A percentile compares a stretch with the other conserved stretches of the same genome.
phyloP scores from a whole-genome alignment of 2,329 filamentous ascomycete genomes.

The Fusarium mundagurra region DNA sequence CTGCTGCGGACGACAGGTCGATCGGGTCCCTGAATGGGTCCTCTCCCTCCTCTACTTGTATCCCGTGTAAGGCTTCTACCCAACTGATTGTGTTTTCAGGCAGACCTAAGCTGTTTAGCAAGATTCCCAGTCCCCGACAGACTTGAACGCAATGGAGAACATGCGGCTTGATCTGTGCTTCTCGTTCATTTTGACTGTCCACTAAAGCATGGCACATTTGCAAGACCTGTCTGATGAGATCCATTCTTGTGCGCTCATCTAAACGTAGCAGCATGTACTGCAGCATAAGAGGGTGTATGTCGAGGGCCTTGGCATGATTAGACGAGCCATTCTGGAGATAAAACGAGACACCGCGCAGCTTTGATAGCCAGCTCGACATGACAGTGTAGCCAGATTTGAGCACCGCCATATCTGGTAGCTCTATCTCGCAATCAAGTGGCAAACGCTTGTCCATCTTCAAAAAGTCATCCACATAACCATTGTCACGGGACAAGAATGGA shows the following conservation, averaged over 20 bases:
- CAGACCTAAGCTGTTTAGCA: too few relatives aligned
- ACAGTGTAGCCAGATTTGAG: neutral
- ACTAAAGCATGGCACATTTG: too few relatives aligned
- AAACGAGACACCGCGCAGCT: neutral
- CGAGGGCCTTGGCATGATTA: rapidly evolving
- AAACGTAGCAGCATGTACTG: neutral
- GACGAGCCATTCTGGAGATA: neutral
- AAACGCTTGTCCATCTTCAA: neutral
- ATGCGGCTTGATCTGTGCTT: neutral
- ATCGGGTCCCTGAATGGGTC: too few relatives aligned
- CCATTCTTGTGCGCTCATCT: neutral
- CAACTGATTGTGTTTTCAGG: too few relatives aligned
- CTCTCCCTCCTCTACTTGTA: too few relatives aligned
- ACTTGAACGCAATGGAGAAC: too few relatives aligned
- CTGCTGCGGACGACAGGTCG: too few relatives aligned
- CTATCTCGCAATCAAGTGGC: neutral
- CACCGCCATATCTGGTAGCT: neutral
- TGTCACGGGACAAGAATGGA: neutral
- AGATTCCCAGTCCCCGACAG: too few relatives aligned
- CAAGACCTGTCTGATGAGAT: neutral
- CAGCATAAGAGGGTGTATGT: neutral
- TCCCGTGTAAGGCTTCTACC: too few relatives aligned
- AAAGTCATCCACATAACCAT: neutral
- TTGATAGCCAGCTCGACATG: rapidly evolving
- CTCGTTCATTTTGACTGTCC: too few relatives aligned